Evolutionary conservation across 805 yeast genomes (phyloP).

Genomic region (Kazachstania viticola): DNA sequence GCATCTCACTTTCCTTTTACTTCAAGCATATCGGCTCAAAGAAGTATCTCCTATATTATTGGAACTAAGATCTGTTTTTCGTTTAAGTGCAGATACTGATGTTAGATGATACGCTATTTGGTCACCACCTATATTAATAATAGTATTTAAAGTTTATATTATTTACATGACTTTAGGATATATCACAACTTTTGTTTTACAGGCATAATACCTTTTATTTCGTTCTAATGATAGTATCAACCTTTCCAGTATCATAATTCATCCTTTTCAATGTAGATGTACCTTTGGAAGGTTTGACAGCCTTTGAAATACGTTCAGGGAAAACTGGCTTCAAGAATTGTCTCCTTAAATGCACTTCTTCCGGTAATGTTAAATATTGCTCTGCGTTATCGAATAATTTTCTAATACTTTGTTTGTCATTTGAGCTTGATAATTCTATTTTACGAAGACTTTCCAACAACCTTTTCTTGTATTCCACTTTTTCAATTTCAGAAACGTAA

Average conservation of each 20-base stretch:
- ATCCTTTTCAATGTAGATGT: constrained; percentile 43
- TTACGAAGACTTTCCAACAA: constrained; percentile 15
- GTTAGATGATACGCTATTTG: no score
- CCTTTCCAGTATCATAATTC: constrained; percentile 42
- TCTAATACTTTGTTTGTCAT: constrained; percentile 30
- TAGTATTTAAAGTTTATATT: no score
- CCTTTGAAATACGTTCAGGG: constrained; percentile 35
- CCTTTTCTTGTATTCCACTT: constrained; percentile 15
- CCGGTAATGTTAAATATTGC: constrained; percentile 19
- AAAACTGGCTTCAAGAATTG: constrained; percentile 43
- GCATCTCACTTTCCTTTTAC: no score
- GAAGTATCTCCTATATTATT: no score
- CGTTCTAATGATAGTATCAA: constrained; percentile 44
- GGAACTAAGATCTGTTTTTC: no score
- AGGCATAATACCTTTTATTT: no score
- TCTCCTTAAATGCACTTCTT: constrained; percentile 32
- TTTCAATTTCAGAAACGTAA: constrained; percentile 25
- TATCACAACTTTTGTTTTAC: no score
- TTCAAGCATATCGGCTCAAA: no score
- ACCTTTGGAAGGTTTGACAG: no score
- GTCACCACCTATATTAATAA: no score
- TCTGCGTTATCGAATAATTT: constrained; percentile 32
- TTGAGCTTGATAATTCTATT: constrained; percentile 5
- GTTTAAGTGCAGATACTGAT: no score
- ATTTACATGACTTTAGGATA: no score